Base-by-base conservation (phyloP, 192 early-diverging fungal species). In the Martensiomyces pterosporus region DNA sequence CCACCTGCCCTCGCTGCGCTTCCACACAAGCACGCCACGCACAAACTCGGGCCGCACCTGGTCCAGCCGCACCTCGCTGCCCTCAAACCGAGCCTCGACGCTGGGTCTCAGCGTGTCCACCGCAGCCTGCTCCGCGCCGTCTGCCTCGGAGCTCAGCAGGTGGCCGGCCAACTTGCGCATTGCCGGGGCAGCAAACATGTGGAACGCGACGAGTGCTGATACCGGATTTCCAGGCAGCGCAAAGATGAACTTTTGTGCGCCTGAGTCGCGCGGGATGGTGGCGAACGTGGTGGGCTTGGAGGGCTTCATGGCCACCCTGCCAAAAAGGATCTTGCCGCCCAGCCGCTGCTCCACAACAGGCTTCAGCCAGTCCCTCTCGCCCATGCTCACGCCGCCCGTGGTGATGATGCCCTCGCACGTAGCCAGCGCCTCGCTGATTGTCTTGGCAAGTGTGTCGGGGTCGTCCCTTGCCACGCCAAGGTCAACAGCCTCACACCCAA, bases 331-430 rank as follows among this genome's bases (percentile, higher is more conserved):
- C 0, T 52, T 76, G 10, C 86, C 95, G n/a, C 77, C 76, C 13
- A 94, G 55, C 9, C 70, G 74, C 36, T 85, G 81, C 55, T 93
- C 89, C 1, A 95, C 67, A 0, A 90, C 86, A 0, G 91, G 82
- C 51, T 96, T 94, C 38, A 98, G 69, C 44, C 89, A 78, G 71
- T 98, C 95, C 24, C 82, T 71, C 72, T 98, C 95, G 37, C 95
- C 95, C 95, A 98, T 98, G n/a, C 90, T 92, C 0, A 96, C 95
- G 1, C 95, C 95, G 22, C 95, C 95, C 1, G 93, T 93, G 1
- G 89, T 91, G 9, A 98, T 80, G 0, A 98, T 44, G 0, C 93
- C 88, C 45, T 96, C 84, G 8, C 81, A 79, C 13, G 77, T 64
- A 2, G 55, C 46, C 41, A 85, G 39, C 25, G 84, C 74, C 16